Evolutionary conservation across 352 stramenopile genomes (phyloP), one percentile per base, ranked within the genome.

Genomic region (Albugo laibachii): DNA sequence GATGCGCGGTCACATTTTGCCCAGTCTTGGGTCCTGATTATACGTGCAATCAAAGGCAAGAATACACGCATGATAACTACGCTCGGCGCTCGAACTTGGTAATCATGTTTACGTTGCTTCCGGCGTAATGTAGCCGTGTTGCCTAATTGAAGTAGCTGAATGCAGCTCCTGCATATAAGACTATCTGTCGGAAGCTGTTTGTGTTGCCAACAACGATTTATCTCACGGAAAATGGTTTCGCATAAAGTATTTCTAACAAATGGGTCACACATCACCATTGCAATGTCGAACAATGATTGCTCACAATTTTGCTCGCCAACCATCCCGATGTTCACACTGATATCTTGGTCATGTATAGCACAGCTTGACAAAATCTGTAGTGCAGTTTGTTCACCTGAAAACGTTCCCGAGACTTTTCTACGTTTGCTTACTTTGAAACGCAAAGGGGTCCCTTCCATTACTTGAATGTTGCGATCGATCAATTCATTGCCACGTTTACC

Each of bases 21-120:
- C 3, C 24, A 8, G 24, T 31, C 24, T 31, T 31, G 24, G 24
- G 8, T 31, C 8, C 8, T 31, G 24, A 87, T 84, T 0, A 63
- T 63, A 14, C 73, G 73, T 24, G 82, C 53, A 14, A 86, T 36
- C 16, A 88, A 57, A 16, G 78, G 78, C 16, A 92, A 49, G 13
- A 78, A 66, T 2, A 92, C 70, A 18, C 78, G 75, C 68, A 88
- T 84, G 8, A 72, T 82, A 15, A 86, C 60, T 3, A 88, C 74
- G 51, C 83, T 73, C 2, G 78, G 75, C 12, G 75, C 68, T 20
- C 75, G 69, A 18, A 92, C 41, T n/a, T 87, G 63, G 27, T 69
- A 88, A 41, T 92, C 78, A 38, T 79, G 68, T 55, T 86, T 86
- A 14, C 78, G 75, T 45, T 88, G 66, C 78, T 88, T 92, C 8